Evolutionary conservation across 371 early-diverging fungal species (phyloP), one percentile per base, ranked within the genome.

Genomic region (Apophysomyces ossiformis): DNA sequence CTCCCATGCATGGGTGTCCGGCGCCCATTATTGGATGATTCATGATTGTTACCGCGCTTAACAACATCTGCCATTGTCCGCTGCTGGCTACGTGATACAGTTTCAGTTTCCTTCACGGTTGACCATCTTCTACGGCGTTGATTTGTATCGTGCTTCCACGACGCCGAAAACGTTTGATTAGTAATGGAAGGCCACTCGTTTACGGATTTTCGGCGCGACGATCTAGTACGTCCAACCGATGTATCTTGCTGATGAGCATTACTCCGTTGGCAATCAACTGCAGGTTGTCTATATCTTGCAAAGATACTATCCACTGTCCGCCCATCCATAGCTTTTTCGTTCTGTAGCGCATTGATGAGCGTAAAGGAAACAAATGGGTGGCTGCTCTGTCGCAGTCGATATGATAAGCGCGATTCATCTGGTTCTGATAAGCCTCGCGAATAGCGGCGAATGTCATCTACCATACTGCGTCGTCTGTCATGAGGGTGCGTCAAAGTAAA

Each of bases 111-210:
- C 32, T 71, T 71, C 35, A 66, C 65, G 0, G 72, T 71, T 5
- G 72, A 71, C 72, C 72, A 71, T n/a, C 72, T 65, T 8, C 72
- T 64, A 9, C 72, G 68, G 15, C 68, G 62, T n/a, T 60, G 56
- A 43, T 9, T 47, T 58, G 63, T 8, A 4, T 50, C 21, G 21
- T n/a, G 38, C 11, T 21, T 62, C 62, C 45, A 37, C 1, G 38
- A 45, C n/a, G 65, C 32, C 16, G 69, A 64, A 18, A 50, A 7
- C 3, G 44, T n/a, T 2, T 66, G 50, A 4, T 63, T 58, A 38
- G 70, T 63, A 56, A 66, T 63, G 1, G 66, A 37, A 21, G 70
- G 70, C 67, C 66, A 70, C 11, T 69, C 69, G 39, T 41, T 63
- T 7, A 37, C 56, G 9, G 67, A 65, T 44, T 57, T 35, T n/a